phyloP scores from a whole-genome alignment of 148 eudicot genomes.

The Silene latifolia region DNA sequence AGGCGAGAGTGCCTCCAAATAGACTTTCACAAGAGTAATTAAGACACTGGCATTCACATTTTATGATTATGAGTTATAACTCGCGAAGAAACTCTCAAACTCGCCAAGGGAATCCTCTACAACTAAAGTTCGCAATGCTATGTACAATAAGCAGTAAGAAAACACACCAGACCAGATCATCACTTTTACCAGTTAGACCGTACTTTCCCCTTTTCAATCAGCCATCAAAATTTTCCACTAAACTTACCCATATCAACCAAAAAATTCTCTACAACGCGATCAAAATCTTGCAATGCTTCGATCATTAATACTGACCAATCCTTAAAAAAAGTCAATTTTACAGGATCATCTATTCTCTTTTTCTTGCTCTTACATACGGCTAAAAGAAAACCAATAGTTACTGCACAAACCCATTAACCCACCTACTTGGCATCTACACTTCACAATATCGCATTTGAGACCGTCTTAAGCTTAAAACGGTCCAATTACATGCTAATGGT shows the following conservation, averaged over 20 bases:
- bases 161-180: neutral
- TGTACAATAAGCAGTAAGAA: neutral
- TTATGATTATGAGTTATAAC: neutral
- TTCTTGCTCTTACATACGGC: neutral
- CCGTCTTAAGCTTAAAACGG: too few species aligned
- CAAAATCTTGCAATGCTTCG: neutral
- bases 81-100: neutral
- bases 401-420: neutral
- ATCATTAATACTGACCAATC: neutral
- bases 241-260: neutral
- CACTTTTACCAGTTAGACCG: neutral
- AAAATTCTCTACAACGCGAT: neutral
- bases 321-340: neutral
- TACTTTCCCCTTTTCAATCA: neutral
- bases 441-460: too few species aligned
- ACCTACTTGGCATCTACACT: neutral
- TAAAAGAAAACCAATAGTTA: neutral
- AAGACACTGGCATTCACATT: neutral
- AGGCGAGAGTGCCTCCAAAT: neutral
- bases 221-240: too few species aligned
- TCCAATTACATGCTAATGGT: too few species aligned
- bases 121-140: too few species aligned
- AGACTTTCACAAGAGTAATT: neutral
- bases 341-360: neutral
- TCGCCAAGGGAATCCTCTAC: neutral